These are phyloP conservation scores for Aspergillus steynii DNA, from an alignment of 495 filamentous ascomycete species.

Conservation along the genomic window DNA sequence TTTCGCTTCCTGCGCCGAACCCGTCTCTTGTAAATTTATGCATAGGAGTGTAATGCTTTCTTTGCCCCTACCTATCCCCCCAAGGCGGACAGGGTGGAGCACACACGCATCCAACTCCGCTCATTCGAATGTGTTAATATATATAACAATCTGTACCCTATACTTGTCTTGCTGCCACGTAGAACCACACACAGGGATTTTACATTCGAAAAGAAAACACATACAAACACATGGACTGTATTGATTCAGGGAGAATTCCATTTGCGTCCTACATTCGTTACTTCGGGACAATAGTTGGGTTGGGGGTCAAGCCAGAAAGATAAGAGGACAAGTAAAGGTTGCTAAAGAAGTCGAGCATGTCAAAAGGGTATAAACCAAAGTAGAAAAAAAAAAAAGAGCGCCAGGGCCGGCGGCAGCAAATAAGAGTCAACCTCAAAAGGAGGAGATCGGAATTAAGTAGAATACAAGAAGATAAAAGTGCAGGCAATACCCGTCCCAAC, in stretches of 20 bases:
- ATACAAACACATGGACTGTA: too few species aligned
- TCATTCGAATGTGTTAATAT: neutral
- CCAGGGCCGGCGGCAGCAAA: neutral
- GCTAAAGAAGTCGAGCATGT: conserved; percentile 11
- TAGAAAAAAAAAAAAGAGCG: conserved; percentile 14
- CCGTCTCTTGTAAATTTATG: neutral
- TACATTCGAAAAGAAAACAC: too few species aligned
- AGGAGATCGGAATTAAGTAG: neutral
- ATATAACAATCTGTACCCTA: neutral
- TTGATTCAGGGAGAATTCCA: neutral
- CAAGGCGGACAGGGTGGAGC: neutral
- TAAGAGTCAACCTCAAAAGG: neutral
- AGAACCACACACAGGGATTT: neutral
- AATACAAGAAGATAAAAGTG: conserved; percentile 2
- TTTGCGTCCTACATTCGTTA: conserved; percentile 10
- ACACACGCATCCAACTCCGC: neutral
- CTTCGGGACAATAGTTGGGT: conserved; percentile 6
- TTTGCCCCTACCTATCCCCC: neutral
- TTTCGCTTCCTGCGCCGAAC: neutral
- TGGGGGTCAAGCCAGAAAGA: conserved; percentile 12
- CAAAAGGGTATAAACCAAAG: conserved; percentile 31
- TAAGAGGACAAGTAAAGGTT: conserved; percentile 5
- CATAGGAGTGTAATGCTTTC: neutral
- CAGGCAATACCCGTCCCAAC: conserved; percentile 1
- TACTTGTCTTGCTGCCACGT: neutral